A percentile compares a stretch with the other conserved stretches of the same genome.
These are phyloP conservation scores for Alternaria incomplexa DNA, from an alignment of 2,329 filamentous ascomycete genomes.

Conservation along the genomic window DNA sequence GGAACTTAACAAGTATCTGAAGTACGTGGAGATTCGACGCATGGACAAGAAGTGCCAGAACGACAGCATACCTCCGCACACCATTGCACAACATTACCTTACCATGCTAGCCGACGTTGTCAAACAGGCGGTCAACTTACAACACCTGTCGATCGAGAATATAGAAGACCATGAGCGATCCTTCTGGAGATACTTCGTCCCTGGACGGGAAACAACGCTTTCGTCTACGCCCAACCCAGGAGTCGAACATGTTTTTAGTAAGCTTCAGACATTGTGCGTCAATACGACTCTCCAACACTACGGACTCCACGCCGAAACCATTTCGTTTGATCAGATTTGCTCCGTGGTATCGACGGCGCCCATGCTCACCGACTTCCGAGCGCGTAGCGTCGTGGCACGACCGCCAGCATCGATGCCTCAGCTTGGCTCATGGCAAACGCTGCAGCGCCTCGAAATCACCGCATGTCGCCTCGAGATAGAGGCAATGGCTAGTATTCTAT, in stretches of 20 bases:
- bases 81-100: slow-evolving; percentile 24
- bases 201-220: neutral
- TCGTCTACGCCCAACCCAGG: neutral
- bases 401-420: neutral
- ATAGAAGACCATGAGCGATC: slow-evolving; percentile 21
- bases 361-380: slow-evolving; percentile 18
- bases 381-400: slow-evolving; percentile 12
- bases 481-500: slow-evolving; percentile 10
- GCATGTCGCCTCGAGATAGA: slow-evolving; percentile 20
- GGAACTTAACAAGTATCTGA: slow-evolving; percentile 10
- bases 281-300: slow-evolving; percentile 18
- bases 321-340: slow-evolving; percentile 12
- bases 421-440: slow-evolving; percentile 1
- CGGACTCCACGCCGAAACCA: neutral
- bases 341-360: slow-evolving; percentile 12
- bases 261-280: slow-evolving; percentile 21
- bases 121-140: slow-evolving; percentile 22
- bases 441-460: slow-evolving; percentile 29
- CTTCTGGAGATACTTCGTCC: slow-evolving; percentile 29
- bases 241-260: slow-evolving; percentile 11
- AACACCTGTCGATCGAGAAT: slow-evolving; percentile 29
- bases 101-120: slow-evolving; percentile 26
- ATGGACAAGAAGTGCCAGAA: slow-evolving; percentile 12
- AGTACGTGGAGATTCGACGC: slow-evolving; percentile 36
- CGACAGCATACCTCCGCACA: neutral